Conservation (phyloP, 805 yeast species). For the Yamadazyma phyllophila region DNA sequence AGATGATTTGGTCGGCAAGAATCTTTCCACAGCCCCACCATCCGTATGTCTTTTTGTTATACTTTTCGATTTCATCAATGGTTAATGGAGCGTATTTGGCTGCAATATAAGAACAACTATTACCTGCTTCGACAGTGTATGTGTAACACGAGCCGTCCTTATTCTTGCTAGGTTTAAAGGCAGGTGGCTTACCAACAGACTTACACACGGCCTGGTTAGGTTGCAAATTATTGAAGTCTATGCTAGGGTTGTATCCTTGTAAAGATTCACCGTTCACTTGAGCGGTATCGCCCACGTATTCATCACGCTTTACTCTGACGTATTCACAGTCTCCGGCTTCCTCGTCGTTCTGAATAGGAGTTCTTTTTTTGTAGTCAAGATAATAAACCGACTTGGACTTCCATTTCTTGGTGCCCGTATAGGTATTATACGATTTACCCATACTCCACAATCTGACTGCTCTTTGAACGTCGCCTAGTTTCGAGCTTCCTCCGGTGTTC, state of each 20-base stretch:
- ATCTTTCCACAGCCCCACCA: conserved; percentile 18
- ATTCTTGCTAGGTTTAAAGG: conserved; percentile 11
- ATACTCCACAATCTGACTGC: conserved; percentile 16
- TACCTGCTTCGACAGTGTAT: conserved; percentile 13
- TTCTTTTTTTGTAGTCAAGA: conserved; percentile 10
- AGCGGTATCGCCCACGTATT: background rate
- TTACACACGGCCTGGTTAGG: conserved; percentile 13
- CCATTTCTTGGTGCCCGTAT: conserved; percentile 11
- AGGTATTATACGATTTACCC: conserved; percentile 8
- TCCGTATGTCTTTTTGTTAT: conserved; percentile 14
- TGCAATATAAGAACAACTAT: conserved; percentile 13
- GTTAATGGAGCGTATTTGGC: conserved; percentile 12
- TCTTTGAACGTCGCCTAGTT: conserved; percentile 10
- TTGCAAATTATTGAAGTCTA: conserved; percentile 9
- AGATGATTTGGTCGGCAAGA: conserved; percentile 10
- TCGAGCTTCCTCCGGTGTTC: conserved; percentile 9
- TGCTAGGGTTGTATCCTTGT: conserved; percentile 10
- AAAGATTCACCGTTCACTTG: conserved; percentile 13
- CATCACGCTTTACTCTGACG: conserved; percentile 2
- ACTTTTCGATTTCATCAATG: conserved; percentile 7
- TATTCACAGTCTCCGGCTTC: conserved; percentile 13
- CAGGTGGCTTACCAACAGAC: conserved; percentile 10
- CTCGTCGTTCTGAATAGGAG: conserved; percentile 8
- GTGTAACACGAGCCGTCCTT: conserved; percentile 18
- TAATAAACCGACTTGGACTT: conserved; percentile 8